A percentile compares a stretch with the other conserved stretches of the same genome.
Conservation (phyloP, 345 rosid genomes). For the Gossypium rotundifolium region DNA sequence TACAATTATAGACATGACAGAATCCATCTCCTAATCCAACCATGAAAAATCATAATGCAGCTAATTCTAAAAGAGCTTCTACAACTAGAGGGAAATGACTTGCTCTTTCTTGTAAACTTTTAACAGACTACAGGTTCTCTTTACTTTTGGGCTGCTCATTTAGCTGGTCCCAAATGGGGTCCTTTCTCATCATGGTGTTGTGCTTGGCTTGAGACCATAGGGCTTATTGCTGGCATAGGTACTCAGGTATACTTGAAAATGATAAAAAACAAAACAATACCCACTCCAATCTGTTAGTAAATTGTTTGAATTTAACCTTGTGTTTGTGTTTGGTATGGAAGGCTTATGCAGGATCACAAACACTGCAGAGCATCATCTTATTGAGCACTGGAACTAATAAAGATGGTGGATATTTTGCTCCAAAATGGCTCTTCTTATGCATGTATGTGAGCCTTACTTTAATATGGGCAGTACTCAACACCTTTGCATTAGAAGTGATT, state of each 20-base stretch:
- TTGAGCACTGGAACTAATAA: constrained; percentile 51
- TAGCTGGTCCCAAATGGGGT: constrained; percentile 62
- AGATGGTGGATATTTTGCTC: constrained; percentile 55
- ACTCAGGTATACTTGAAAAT: constrained; percentile 41
- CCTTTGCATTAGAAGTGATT: constrained; percentile 50
- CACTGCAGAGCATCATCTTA: constrained; percentile 56
- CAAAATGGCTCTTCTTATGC: constrained; percentile 48
- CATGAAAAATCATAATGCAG: not conserved
- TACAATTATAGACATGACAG: not conserved
- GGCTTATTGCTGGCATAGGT: constrained; percentile 54
- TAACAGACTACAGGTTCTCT: constrained; percentile 63
- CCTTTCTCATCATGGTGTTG: constrained; percentile 69
- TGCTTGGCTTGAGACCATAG: constrained; percentile 64
- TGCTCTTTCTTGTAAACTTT: constrained; percentile 4
- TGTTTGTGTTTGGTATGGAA: constrained; percentile 10
- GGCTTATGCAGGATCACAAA: constrained; percentile 64
- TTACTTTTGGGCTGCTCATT: constrained; percentile 69
- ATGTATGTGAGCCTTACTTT: constrained; percentile 48
- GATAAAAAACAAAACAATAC: not conserved
- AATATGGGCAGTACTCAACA: constrained; percentile 62
- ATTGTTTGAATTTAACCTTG: not conserved
- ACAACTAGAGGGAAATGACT: not conserved
- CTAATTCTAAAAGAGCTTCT: not conserved
- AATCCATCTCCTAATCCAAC: not conserved
- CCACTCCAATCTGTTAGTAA: not conserved